phyloP scores from a whole-genome alignment of 2,329 filamentous ascomycete genomes.

The Colletotrichum spaethianum region DNA sequence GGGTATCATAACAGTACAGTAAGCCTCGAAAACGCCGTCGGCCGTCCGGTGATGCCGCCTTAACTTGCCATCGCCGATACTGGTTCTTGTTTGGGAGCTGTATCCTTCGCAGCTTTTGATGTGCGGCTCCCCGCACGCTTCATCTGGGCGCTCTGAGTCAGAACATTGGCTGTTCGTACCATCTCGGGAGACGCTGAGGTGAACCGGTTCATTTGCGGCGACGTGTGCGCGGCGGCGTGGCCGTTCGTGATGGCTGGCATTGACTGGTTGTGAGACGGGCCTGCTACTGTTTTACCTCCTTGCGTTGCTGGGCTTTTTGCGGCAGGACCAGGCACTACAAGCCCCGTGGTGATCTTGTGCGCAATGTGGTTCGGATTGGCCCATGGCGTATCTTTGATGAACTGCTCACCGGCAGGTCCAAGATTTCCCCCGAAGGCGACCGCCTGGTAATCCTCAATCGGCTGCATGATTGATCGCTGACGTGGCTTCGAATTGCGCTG shows the following conservation, averaged over 20 bases:
- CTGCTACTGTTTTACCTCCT: conserved; percentile 30
- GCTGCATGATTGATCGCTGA: conserved; percentile 56
- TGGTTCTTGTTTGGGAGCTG: conserved; percentile 40
- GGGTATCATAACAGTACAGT: conserved; percentile 43
- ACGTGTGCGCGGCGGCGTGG: conserved; percentile 14
- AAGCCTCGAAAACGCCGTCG: conserved; percentile 41
- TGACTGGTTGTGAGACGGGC: conserved; percentile 19
- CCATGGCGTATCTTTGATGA: conserved; percentile 92
- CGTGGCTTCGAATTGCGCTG: conserved; percentile 42
- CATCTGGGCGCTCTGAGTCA: conserved; percentile 39
- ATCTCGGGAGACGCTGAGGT: conserved; percentile 40
- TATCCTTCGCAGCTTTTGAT: conserved; percentile 39
- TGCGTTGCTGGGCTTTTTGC: conserved; percentile 32
- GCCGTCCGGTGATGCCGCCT: conserved; percentile 32
- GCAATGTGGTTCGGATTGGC: conserved; percentile 88
- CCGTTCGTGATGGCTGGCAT: conserved; percentile 33
- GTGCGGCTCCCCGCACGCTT: conserved; percentile 40
- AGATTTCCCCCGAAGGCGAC: conserved; percentile 63
- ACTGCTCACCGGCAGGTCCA: conserved; percentile 84
- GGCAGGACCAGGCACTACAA: conserved; percentile 42
- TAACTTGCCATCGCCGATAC: conserved; percentile 40
- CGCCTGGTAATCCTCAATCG: conserved; percentile 64
- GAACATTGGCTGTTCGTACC: conserved; percentile 38
- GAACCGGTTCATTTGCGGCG: conserved; percentile 29
- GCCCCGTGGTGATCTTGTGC: conserved; percentile 65